Conservation (phyloP, 352 stramenopile genomes). For the Globisporangium parvum region DNA sequence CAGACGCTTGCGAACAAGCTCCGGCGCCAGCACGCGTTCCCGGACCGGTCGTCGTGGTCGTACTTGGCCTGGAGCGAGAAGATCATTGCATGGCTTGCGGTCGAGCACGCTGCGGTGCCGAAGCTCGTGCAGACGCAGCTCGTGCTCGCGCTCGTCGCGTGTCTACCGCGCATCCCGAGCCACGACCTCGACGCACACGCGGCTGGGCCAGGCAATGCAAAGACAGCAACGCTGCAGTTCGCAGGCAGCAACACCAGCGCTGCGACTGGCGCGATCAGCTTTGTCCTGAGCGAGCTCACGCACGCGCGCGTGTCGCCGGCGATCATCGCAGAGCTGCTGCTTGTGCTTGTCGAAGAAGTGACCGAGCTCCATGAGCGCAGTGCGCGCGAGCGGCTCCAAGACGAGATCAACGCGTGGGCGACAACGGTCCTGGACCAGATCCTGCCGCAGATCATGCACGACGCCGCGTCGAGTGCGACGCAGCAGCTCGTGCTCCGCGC, state of each 20-base stretch:
- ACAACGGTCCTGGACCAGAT: conserved; percentile 46
- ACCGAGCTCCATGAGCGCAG: conserved; percentile 41
- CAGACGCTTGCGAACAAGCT: conserved; percentile 84
- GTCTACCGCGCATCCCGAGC: conserved; percentile 36
- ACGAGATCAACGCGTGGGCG: conserved; percentile 59
- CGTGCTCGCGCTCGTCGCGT: conserved; percentile 57
- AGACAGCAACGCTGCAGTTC: conserved; percentile 1
- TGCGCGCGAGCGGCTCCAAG: conserved; percentile 41
- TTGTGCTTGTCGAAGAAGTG: conserved; percentile 69
- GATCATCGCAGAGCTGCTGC: conserved; percentile 48
- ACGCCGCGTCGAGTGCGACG: conserved; percentile 29
- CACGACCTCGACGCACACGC: conserved; percentile 27
- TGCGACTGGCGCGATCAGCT: conserved; percentile 36
- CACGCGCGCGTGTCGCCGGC: conserved; percentile 24
- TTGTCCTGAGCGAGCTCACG: conserved; percentile 45
- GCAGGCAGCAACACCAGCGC: conserved; percentile 4
- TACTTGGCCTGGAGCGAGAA: conserved; percentile 36
- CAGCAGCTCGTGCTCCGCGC: conserved; percentile 59
- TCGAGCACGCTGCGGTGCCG: conserved; percentile 22
- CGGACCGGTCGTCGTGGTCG: conserved; percentile 15
- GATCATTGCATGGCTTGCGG: conserved; percentile 58
- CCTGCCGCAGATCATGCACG: conserved; percentile 74
- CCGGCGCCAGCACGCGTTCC: conserved; percentile 45
- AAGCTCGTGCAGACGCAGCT: conserved; percentile 75
- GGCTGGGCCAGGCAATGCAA: conserved; percentile 10